Evolutionary conservation across 495 filamentous ascomycete genomes (phyloP).

Genomic region (Lasiosphaeria ovina): DNA sequence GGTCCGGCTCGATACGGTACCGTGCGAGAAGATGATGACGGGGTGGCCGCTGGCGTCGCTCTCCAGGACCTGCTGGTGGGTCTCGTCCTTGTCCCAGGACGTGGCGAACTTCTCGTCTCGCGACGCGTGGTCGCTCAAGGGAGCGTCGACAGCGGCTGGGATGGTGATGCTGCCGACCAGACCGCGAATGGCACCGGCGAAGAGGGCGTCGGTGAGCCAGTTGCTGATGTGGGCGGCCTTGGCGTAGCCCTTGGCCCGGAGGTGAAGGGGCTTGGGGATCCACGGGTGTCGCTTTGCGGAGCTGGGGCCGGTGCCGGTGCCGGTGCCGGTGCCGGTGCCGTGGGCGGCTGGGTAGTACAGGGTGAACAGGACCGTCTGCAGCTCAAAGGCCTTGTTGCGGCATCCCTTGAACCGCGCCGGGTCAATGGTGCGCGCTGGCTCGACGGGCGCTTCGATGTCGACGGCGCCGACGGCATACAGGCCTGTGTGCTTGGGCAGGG

Average conservation of each 20-base stretch:
- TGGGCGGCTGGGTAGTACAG: conserved; percentile 47
- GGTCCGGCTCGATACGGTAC: conserved; percentile 49
- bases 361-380: conserved; percentile 49
- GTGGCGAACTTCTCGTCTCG: conserved; percentile 18
- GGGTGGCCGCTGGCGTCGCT: conserved; percentile 34
- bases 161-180: conserved; percentile 44
- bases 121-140: conserved; percentile 33
- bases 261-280: conserved; percentile 48
- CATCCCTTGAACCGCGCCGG: conserved; percentile 37
- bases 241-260: conserved; percentile 51
- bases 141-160: conserved; percentile 43
- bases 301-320: not conserved
- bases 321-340: conserved; percentile 6
- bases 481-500: conserved; percentile 48
- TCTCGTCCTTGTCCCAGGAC: conserved; percentile 18
- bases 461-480: conserved; percentile 46
- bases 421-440: conserved; percentile 32
- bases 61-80: conserved; percentile 20
- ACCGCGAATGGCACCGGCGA: conserved; percentile 33
- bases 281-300: conserved; percentile 41
- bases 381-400: conserved; percentile 39
- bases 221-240: conserved; percentile 44
- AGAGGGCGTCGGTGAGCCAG: conserved; percentile 36
- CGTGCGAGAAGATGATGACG: conserved; percentile 54
- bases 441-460: conserved; percentile 46